A percentile compares a stretch with the other conserved stretches of the same genome.
These are phyloP conservation scores for Neopestalotiopsis sp. DNA, from an alignment of 2,329 filamentous ascomycete species.

Conservation along the genomic window DNA sequence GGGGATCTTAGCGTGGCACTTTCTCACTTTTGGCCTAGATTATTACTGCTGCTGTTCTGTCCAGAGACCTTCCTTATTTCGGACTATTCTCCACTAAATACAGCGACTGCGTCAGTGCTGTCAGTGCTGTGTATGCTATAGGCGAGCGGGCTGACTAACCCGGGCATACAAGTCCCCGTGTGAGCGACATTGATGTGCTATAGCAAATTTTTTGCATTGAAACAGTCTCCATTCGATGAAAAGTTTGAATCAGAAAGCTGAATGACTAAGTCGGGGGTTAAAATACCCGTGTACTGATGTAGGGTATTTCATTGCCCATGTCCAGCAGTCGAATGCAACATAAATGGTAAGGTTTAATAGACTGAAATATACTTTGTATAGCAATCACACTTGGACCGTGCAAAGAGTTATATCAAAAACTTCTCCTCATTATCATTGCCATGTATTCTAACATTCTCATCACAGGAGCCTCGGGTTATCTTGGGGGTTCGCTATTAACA, in stretches of 20 bases:
- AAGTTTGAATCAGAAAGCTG: background rate
- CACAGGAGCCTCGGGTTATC: background rate
- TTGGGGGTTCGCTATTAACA: background rate
- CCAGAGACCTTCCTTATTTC: background rate
- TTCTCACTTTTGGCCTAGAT: background rate
- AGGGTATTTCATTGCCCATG: background rate
- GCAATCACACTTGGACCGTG: background rate
- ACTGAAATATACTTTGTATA: background rate
- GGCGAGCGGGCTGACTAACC: background rate
- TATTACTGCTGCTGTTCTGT: too few relatives aligned
- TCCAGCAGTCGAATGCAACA: too few relatives aligned
- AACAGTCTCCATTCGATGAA: background rate
- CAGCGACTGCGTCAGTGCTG: too few relatives aligned
- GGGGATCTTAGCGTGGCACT: background rate
- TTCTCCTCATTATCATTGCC: background rate
- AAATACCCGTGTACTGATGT: background rate
- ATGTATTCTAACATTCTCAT: background rate
- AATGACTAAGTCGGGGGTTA: background rate
- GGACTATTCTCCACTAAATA: background rate
- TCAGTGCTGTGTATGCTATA: too few relatives aligned
- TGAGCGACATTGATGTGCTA: background rate
- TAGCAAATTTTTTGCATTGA: background rate
- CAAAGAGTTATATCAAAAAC: background rate
- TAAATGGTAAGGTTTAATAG: too few relatives aligned
- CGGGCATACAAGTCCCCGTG: background rate